Conservation (phyloP, 495 filamentous ascomycete species). For the Podospora anserina region DNA sequence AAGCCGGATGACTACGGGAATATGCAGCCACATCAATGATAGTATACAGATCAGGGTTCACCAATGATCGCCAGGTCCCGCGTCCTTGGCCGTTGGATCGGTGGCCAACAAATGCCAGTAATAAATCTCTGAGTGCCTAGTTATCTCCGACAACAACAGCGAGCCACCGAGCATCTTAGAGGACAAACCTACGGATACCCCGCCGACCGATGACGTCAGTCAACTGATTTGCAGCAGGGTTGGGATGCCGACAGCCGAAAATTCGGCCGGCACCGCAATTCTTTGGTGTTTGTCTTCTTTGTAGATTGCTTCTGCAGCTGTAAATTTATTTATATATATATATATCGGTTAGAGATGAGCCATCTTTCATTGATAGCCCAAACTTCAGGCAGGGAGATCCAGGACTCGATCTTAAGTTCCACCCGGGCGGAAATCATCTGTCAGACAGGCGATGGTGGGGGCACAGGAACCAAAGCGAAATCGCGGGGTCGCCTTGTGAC, state of each 20-base stretch:
- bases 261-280: neutral
- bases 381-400: neutral
- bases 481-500: neutral
- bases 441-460: constrained; percentile 1
- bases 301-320: no score
- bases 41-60: neutral
- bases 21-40: neutral
- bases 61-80: constrained; percentile 4
- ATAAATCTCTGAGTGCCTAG: neutral
- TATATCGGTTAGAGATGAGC: no score
- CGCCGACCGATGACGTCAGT: neutral
- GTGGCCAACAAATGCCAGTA: neutral
- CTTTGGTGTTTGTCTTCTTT: neutral
- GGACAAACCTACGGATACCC: no score
- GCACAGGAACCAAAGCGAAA: neutral
- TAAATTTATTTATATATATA: no score
- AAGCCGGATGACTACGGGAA: neutral
- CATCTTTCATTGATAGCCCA: neutral
- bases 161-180: no score
- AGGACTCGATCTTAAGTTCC: neutral
- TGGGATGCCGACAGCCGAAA: neutral
- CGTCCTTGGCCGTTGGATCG: neutral
- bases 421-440: neutral
- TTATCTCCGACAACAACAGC: neutral
- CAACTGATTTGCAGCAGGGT: neutral